A percentile compares a stretch with the other conserved stretches of the same genome.
Conservation (phyloP, 331 rosid genomes). For the Malus hybrid region DNA sequence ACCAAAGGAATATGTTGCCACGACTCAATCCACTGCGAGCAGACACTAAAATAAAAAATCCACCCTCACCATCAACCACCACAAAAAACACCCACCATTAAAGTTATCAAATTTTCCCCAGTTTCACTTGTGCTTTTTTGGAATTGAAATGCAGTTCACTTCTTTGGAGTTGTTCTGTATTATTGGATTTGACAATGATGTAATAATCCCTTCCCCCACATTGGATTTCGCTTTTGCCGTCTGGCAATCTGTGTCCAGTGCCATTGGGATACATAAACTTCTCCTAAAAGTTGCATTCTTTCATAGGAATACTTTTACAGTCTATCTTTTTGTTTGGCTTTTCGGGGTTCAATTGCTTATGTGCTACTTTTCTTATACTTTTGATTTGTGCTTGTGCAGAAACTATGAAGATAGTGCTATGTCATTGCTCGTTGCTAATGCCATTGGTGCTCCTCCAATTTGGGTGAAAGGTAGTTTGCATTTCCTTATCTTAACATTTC, state of each 20-base stretch:
- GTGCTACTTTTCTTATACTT: neutral
- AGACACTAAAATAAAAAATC: no score
- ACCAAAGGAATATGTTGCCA: no score
- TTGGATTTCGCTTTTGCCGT: conserved; percentile 48
- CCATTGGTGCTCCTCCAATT: conserved; percentile 46
- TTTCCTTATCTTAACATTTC: neutral
- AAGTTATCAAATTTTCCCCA: conserved; percentile 28
- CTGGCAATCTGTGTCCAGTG: conserved; percentile 38
- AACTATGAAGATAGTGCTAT: conserved; percentile 56
- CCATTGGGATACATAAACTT: conserved; percentile 28
- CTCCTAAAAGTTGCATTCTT: conserved; percentile 63
- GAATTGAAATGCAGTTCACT: no score
- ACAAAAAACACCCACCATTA: no score
- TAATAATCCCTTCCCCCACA: conserved; percentile 38
- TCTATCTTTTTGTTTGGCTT: neutral
- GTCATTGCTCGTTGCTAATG: conserved; percentile 53
- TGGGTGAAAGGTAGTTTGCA: conserved; percentile 48
- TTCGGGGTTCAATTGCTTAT: neutral
- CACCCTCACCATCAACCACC: no score
- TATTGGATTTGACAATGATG: conserved; percentile 35
- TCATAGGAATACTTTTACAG: conserved; percentile 27
- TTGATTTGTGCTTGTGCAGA: conserved; percentile 17
- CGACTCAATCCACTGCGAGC: no score
- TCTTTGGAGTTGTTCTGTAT: no score
- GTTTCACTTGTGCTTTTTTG: no score